Evolutionary conservation across 2,329 filamentous ascomycete genomes (phyloP), one percentile per base, ranked within the genome.

Genomic region (Epichloe sp.): DNA sequence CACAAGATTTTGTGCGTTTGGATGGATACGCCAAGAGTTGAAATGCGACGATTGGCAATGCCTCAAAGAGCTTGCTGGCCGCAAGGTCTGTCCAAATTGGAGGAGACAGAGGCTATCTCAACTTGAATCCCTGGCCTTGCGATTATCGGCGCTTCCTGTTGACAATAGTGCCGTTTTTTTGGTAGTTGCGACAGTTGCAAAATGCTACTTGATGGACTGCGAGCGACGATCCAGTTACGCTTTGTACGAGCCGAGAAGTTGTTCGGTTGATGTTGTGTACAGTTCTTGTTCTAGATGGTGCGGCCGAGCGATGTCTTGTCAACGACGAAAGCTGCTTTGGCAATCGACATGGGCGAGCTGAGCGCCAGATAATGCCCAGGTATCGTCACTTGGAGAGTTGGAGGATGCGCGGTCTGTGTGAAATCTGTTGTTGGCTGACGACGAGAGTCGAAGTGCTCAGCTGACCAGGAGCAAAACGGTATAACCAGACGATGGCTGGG

Each of bases 11-110:
- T 15, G 17, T 14, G n/a, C 14, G 12, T 43, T 7, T 31, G 26
- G 26, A 49, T 34, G 40, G 8, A 37, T n/a, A 43, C 19, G 48
- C 42, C 42, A 48, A 11, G n/a, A 17, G 10, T 37, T 17, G 12
- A 35, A 31, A 31, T 26, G 41, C 50, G 41, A 46, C 31, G 45
- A 36, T 5, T 19, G 19, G 36, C 17, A 19, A 47, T 11, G 42
- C 49, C 36, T 51, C n/a, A 34, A 21, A 7, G n/a, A 34, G 43
- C 34, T 44, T 51, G 44, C 49, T 35, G 36, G 49, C 49, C 14
- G 44, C 5, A 42, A 35, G 5, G 49, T 45, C 35, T 19, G 49
- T 41, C 43, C 7, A 35, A 43, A n/a, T 21, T 46, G 41, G 3
- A 36, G n/a, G 40, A 15, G 21, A 34, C 26, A 19, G 26, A 31